phyloP scores from a whole-genome alignment of 164 flowering plant genomes.

The Sextonia rubra region DNA sequence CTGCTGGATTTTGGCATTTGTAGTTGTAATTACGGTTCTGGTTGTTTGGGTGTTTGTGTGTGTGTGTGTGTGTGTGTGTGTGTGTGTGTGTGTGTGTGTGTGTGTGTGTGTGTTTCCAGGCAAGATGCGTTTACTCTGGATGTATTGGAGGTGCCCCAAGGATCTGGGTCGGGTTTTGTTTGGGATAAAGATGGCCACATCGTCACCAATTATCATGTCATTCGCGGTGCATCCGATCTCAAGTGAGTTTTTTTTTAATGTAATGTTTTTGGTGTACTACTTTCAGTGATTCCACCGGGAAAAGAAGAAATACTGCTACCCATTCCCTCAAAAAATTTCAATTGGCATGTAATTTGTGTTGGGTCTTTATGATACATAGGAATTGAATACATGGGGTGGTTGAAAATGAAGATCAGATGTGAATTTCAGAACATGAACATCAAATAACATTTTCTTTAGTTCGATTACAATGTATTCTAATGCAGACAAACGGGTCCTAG shows the following conservation, averaged over 20 bases:
- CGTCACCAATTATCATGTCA: conserved; percentile 96
- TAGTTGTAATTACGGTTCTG: neutral
- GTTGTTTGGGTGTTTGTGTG: neutral
- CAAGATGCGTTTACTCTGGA: conserved; percentile 95
- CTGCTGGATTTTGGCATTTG: neutral
- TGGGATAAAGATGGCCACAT: conserved; percentile 88
- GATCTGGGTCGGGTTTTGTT: conserved; percentile 94
- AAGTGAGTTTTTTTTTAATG: conserved; percentile 40
- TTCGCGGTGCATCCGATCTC: conserved; percentile 98
- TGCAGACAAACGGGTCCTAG: too few relatives aligned
- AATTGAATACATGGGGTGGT: too few relatives aligned
- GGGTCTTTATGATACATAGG: too few relatives aligned
- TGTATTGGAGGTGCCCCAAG: conserved; percentile 95
- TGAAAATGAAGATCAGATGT: too few relatives aligned
- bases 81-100: neutral
- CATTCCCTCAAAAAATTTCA: too few relatives aligned
- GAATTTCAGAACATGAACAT: too few relatives aligned
- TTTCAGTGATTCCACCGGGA: too few relatives aligned
- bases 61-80: conserved; percentile 2
- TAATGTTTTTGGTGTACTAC: too few relatives aligned
- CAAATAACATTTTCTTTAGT: too few relatives aligned
- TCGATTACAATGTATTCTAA: too few relatives aligned
- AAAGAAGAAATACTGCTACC: too few relatives aligned
- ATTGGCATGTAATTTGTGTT: too few relatives aligned
- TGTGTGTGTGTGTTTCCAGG: conserved; percentile 30